Evolutionary conservation across 164 flowering plant species (phyloP).

Genomic region (Akebia trifoliata): DNA sequence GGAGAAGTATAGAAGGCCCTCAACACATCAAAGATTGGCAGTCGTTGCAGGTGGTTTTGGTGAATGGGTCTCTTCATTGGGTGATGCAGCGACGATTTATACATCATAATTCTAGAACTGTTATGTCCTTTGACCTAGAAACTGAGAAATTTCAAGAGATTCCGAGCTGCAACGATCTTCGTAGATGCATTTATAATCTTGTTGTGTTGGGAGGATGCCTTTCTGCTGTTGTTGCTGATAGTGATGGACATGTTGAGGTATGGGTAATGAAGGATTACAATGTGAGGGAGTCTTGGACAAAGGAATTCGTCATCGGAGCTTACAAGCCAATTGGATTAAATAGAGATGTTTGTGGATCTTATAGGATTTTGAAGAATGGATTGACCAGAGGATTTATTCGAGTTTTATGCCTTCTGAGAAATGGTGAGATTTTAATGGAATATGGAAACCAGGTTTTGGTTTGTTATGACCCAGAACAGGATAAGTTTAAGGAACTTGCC

Average conservation of each 20-base stretch:
- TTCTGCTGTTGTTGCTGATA: slow-evolving; percentile 19
- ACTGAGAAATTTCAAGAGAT: slow-evolving; percentile 28
- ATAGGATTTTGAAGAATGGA: slow-evolving; percentile 2
- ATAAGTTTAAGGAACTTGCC: background rate
- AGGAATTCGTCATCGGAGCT: slow-evolving; percentile 21
- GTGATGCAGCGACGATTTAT: background rate
- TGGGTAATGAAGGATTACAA: slow-evolving; percentile 38
- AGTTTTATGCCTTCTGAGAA: slow-evolving; percentile 5
- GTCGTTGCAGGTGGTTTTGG: slow-evolving; percentile 22
- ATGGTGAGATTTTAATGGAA: slow-evolving; percentile 5
- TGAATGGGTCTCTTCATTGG: slow-evolving; percentile 38
- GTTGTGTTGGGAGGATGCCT: slow-evolving; percentile 23
- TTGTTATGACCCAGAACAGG: background rate
- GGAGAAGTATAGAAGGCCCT: slow-evolving; percentile 35
- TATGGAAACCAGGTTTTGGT: background rate
- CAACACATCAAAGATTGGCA: no score
- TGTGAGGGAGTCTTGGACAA: slow-evolving; percentile 35
- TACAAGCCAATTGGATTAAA: slow-evolving; percentile 25
- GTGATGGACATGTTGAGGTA: slow-evolving; percentile 23
- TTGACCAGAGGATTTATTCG: slow-evolving; percentile 14
- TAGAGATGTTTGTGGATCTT: slow-evolving; percentile 8
- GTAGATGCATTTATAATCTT: slow-evolving; percentile 14
- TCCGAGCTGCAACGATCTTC: slow-evolving; percentile 17
- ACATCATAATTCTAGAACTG: background rate
- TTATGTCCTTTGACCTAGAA: slow-evolving; percentile 27